These are phyloP conservation scores for Arthrobotrys sinensis DNA, from an alignment of 2,329 filamentous ascomycete species.

Conservation along the genomic window DNA sequence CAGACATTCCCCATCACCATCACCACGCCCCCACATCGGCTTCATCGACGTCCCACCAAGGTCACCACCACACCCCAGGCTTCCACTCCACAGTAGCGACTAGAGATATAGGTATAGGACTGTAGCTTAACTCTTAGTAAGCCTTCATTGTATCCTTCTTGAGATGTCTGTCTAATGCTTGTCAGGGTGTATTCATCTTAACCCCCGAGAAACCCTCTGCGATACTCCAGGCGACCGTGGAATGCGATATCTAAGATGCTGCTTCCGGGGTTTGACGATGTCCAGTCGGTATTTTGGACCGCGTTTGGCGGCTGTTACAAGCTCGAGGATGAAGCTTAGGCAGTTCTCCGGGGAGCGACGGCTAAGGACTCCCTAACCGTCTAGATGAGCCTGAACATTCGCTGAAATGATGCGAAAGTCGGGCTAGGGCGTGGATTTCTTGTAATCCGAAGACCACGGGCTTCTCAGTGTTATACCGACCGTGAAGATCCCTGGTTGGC, in stretches of 20 bases:
- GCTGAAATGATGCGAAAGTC: conserved; percentile 59
- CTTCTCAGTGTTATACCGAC: conserved; percentile 32
- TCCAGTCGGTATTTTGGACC: conserved; percentile 30
- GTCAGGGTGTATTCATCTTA: conserved; percentile 18
- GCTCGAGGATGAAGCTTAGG: conserved; percentile 27
- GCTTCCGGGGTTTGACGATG: conserved; percentile 33
- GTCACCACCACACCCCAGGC: conserved; percentile 6
- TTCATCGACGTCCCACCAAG: conserved; percentile 49
- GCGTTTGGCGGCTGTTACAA: conserved; percentile 37
- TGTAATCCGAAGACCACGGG: neutral
- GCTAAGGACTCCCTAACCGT: conserved; percentile 24
- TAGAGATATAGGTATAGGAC: neutral
- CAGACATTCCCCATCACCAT: conserved; percentile 47
- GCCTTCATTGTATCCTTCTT: conserved; percentile 3
- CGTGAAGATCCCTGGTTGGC: conserved; percentile 21
- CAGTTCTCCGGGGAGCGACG: conserved; percentile 34
- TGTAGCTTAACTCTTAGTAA: conserved; percentile 2
- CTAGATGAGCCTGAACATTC: conserved; percentile 19
- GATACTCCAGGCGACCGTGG: conserved; percentile 56
- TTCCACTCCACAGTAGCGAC: neutral
- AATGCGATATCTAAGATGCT: conserved; percentile 40
- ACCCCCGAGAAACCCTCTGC: conserved; percentile 28
- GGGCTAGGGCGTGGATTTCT: conserved; percentile 1
- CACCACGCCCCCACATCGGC: conserved; percentile 55
- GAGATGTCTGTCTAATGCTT: conserved; percentile 17